phyloP scores from a whole-genome alignment of 768 basidiomycete species.

The Amanita muscaria region DNA sequence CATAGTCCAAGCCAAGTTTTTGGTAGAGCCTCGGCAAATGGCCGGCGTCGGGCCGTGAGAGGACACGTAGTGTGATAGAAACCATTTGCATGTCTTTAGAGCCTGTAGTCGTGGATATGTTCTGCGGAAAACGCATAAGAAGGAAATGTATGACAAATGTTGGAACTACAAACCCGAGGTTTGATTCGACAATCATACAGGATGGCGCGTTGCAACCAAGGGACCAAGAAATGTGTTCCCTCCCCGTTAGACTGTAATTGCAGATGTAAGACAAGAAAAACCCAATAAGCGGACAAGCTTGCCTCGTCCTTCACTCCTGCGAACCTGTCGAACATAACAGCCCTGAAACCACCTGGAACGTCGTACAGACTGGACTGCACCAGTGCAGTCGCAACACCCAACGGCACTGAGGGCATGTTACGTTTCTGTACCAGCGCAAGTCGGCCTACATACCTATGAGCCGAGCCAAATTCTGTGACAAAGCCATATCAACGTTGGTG shows the following conservation, averaged over 20 bases:
- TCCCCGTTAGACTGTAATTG: conserved; percentile 67
- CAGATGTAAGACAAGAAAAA: conserved; percentile 6
- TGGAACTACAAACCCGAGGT: conserved; percentile 57
- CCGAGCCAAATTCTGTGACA: conserved; percentile 33
- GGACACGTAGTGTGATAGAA: conserved; percentile 89
- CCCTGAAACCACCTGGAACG: conserved; percentile 88
- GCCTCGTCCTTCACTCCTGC: conserved; percentile 82
- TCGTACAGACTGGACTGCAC: conserved; percentile 49
- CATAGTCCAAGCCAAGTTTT: conserved; percentile 90
- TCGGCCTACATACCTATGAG: conserved; percentile 33
- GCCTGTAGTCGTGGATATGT: conserved; percentile 97
- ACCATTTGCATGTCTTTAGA: conserved; percentile 99
- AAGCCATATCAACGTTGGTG: conserved; percentile 46
- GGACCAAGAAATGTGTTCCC: conserved; percentile 93
- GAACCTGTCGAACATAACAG: conserved; percentile 98
- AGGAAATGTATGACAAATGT: conserved; percentile 5
- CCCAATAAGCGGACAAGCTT: conserved; percentile 12
- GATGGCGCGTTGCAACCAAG: conserved; percentile 94
- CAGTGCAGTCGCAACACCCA: conserved; percentile 35
- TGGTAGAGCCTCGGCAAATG: conserved; percentile 94
- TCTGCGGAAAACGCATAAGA: conserved; percentile 36
- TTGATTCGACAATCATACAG: conserved; percentile 97
- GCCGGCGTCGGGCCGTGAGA: conserved; percentile 84
- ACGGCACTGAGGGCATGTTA: conserved; percentile 27
- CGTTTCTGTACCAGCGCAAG: neutral